Evolutionary conservation across 2,329 filamentous ascomycete genomes (phyloP).

Genomic region (Fusarium sp.): DNA sequence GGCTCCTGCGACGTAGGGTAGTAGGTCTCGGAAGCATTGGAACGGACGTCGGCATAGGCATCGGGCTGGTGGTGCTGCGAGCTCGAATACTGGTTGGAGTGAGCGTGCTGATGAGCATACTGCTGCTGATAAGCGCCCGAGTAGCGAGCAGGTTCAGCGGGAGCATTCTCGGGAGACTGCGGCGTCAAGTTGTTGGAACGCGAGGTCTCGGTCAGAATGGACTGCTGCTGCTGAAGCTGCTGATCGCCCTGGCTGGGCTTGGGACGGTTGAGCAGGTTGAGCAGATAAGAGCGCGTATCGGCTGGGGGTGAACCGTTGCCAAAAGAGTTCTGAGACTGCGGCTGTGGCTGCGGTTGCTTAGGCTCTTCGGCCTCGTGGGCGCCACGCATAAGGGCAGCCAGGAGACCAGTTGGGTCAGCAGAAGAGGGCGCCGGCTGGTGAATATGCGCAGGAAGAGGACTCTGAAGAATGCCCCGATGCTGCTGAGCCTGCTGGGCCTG

Average conservation of each 20-base stretch:
- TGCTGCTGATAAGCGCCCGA: slow-evolving; percentile 46
- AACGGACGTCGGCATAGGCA: slow-evolving; percentile 39
- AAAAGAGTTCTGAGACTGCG: slow-evolving; percentile 50
- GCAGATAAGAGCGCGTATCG: slow-evolving; percentile 84
- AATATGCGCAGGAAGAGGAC: slow-evolving; percentile 53
- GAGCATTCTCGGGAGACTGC: slow-evolving; percentile 51
- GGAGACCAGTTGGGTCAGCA: slow-evolving; percentile 65
- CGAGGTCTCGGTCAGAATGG: slow-evolving; percentile 52
- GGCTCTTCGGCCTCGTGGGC: slow-evolving; percentile 59
- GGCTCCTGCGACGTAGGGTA: slow-evolving; percentile 50
- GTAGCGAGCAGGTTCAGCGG: slow-evolving; percentile 43
- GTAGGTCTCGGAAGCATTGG: slow-evolving; percentile 42
- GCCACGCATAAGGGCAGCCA: slow-evolving; percentile 69
- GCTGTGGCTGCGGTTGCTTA: slow-evolving; percentile 40
- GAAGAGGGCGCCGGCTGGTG: slow-evolving; percentile 66
- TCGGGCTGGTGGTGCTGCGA: slow-evolving; percentile 44
- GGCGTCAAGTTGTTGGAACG: slow-evolving; percentile 57
- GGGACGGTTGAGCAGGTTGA: slow-evolving; percentile 84
- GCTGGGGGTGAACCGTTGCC: slow-evolving; percentile 63
- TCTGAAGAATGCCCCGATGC: slow-evolving; percentile 34
- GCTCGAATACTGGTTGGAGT: slow-evolving; percentile 34
- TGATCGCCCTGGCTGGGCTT: slow-evolving; percentile 70
- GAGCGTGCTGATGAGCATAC: slow-evolving; percentile 36
- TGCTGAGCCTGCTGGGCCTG: slow-evolving; percentile 35
- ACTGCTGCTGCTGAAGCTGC: slow-evolving; percentile 53